Percentiles rank a stretch among this genome's conserved stretches.
phyloP scores from a whole-genome alignment of 805 yeast species.

The Vanderwaltozyma polyspora region DNA sequence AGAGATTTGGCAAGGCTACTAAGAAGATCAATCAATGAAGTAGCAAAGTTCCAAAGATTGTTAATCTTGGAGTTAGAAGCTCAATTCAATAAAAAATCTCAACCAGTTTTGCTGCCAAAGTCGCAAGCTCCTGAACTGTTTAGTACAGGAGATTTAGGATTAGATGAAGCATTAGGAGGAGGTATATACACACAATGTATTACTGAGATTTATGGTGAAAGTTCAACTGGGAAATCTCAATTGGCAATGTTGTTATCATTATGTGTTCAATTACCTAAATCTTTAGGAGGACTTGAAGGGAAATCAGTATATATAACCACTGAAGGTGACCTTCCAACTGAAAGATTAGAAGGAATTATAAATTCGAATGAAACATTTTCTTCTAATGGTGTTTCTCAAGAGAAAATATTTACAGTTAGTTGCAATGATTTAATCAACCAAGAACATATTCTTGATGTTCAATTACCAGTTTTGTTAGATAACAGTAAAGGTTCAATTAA shows the following conservation, averaged over 20 bases:
- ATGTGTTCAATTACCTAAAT: constrained; percentile 41
- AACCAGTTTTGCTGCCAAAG: not conserved
- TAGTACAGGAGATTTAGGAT: constrained; percentile 40
- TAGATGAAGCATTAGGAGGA: constrained; percentile 43
- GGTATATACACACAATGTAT: constrained; percentile 46
- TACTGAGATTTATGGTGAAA: constrained; percentile 74
- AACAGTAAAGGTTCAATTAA: constrained; percentile 32
- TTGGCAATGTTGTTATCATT: constrained; percentile 55
- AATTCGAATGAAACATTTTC: constrained; percentile 23
- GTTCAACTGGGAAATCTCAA: constrained; percentile 83
- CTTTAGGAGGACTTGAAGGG: constrained; percentile 37
- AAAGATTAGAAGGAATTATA: constrained; percentile 44
- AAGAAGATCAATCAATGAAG: constrained; percentile 27
- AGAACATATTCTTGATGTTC: constrained; percentile 59
- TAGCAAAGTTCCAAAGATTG: constrained; percentile 15
- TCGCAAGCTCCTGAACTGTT: constrained; percentile 15
- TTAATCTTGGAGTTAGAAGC: constrained; percentile 11
- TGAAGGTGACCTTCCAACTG: constrained; percentile 61
- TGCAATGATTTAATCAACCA: constrained; percentile 63
- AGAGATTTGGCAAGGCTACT: constrained; percentile 26
- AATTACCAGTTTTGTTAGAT: constrained; percentile 48
- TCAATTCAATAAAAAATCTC: constrained; percentile 6
- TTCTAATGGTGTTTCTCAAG: constrained; percentile 29
- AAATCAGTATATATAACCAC: constrained; percentile 68
- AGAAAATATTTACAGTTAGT: constrained; percentile 39